Conservation (phyloP, 352 stramenopile species). For the Pelagophyceae sp. region DNA sequence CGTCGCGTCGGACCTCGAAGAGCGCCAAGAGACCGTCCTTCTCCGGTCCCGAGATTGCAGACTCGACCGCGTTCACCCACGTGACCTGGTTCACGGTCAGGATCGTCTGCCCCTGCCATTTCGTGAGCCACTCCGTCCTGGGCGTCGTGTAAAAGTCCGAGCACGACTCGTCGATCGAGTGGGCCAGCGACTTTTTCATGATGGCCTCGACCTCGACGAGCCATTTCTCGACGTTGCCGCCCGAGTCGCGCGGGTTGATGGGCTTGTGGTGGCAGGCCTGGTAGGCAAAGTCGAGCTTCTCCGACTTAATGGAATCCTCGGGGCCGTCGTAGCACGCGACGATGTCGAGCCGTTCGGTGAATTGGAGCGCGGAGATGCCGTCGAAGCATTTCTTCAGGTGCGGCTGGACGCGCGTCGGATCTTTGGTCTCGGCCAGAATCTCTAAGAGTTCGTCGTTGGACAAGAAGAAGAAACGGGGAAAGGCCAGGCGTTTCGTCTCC, state of each 20-base stretch:
- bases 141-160: slow-evolving; percentile 69
- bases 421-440: slow-evolving; percentile 70
- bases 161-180: slow-evolving; percentile 64
- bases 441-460: slow-evolving; percentile 84
- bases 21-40: slow-evolving; percentile 45
- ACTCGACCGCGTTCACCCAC: slow-evolving; percentile 75
- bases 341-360: slow-evolving; percentile 79
- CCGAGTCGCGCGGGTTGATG: slow-evolving; percentile 84
- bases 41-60: slow-evolving; percentile 38
- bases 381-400: slow-evolving; percentile 56
- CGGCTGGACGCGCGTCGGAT: slow-evolving; percentile 78
- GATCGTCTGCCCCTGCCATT: slow-evolving; percentile 85
- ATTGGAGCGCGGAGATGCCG: slow-evolving; percentile 78
- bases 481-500: slow-evolving; percentile 79
- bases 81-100: slow-evolving; percentile 79
- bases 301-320: slow-evolving; percentile 61
- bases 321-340: slow-evolving; percentile 68
- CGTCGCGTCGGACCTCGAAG: slow-evolving; percentile 31
- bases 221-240: slow-evolving; percentile 79
- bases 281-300: slow-evolving; percentile 77
- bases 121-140: slow-evolving; percentile 74
- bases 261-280: slow-evolving; percentile 65
- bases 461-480: slow-evolving; percentile 86
- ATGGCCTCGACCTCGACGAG: slow-evolving; percentile 52
- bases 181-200: slow-evolving; percentile 43